Base-by-base conservation (phyloP, 345 rosid genomes). In the Erysimum cheiranthoides region DNA sequence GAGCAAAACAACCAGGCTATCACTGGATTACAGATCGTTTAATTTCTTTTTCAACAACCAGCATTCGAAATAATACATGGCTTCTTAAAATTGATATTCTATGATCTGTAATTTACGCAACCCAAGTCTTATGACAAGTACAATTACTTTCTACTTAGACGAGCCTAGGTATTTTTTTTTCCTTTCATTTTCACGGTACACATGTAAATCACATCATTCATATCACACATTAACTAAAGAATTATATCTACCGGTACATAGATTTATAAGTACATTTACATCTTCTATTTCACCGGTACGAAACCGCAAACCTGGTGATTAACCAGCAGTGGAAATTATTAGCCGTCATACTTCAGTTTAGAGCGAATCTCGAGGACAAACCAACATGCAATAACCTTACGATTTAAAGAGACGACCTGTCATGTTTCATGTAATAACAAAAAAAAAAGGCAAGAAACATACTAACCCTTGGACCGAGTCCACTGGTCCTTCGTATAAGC, bases 391-490 rank as follows among this genome's bases (percentile, higher is more conserved):
- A 67, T 66, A 74, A 31, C 68, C 79, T 67, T 39, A 40, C 17
- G 68, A 75, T 49, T 49, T 49, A 58, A 59, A 59, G 61, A 59
- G 68, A 58, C 68, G 28, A 47, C 67, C 73, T 28, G 43, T 60
- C 61, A 17, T 58, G 51, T 66, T 74, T 39, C 61, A 58, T 58
- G 43, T 58, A 38, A 36, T 16, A 53, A 42, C 35, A 64, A 42
- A 42, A 68, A 17, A 8, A 14, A 64, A 63, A 31, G 21, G 59
- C 50, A 28, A 56, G 61, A 59, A 73, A 67, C 68, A 75, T 59
- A 74, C 59, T 38, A 67, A 18, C 73, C 61, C 45, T 49, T 75
- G 73, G 78, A 67, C 78, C 68, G 42, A 75, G 54, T 59, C 78
- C 61, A 59, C 14, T 73, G 78, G 71, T 74, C 50, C 78, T 45